These are phyloP conservation scores for Fusarium penzigii DNA, from an alignment of 2,329 filamentous ascomycete species.

Conservation along the genomic window DNA sequence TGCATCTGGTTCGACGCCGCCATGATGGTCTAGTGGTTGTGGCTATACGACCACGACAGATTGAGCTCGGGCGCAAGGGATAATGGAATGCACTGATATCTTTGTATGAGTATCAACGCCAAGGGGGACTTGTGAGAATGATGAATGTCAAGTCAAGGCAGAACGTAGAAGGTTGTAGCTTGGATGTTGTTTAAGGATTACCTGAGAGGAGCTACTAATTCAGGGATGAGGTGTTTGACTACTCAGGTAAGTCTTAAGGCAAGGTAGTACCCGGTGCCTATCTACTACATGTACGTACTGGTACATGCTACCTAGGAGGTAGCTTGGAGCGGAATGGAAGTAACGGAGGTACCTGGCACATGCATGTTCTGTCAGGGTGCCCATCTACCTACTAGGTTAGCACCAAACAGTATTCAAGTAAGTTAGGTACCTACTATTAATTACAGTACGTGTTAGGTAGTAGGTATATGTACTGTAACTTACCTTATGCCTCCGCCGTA, in stretches of 20 bases:
- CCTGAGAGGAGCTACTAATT: background rate
- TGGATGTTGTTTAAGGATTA: background rate
- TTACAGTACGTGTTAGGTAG: too few relatives aligned
- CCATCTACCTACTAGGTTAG: too few relatives aligned
- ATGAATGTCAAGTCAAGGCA: too few relatives aligned
- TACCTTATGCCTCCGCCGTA: too few relatives aligned
- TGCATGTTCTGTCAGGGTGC: background rate
- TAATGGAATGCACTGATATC: background rate
- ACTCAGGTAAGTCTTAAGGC: background rate
- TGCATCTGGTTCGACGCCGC: constrained; percentile 83
- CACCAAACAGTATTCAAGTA: too few relatives aligned
- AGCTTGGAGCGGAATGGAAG: background rate
- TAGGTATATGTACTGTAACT: too few relatives aligned
- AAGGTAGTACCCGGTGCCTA: background rate
- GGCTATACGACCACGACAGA: background rate
- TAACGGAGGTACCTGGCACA: background rate
- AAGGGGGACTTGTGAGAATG: too few relatives aligned
- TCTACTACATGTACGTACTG: too few relatives aligned
- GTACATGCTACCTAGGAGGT: too few relatives aligned
- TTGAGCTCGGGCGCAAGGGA: background rate
- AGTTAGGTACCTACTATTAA: too few relatives aligned
- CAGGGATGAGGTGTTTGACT: background rate
- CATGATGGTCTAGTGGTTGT: constrained; percentile 48
- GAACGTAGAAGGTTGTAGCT: background rate
- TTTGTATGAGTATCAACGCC: background rate